Evolutionary conservation across 108 stramenopile genomes (phyloP), one percentile per base, ranked within the genome.

Genomic region (Poteriospumella lacustris): DNA sequence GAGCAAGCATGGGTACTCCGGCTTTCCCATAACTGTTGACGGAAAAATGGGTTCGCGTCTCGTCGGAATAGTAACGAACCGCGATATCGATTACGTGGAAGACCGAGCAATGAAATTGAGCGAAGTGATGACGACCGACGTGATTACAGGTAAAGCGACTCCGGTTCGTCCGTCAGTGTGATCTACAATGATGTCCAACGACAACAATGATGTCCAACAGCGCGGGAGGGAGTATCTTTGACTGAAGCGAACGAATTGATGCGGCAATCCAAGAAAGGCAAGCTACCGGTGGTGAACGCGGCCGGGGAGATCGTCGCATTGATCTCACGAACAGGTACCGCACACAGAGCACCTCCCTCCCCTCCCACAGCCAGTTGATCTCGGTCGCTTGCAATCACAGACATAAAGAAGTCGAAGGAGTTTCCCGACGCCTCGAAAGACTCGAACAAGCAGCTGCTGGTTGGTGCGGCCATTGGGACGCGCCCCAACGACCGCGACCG

Each of bases 401-500:
- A 99, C 85, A 85, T 99, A 59, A 94, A 96, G 81, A 99, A 99
- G 90, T 91, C 93, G 76, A 85, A 91, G 42, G 99, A 99, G 84
- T 97, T 95, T 78, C 96, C 99, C 41, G 85, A 86, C 68, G 95
- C 99, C 2, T 94, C 94, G 68, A 96, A 97, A 69, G 82, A 88
- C 2, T 85, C 83, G 5, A 95, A 91, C 85, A 98, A 98, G 86
- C 96, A 97, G 82, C 85, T 99, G 2, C 81, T 98, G 1, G 92
- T 92, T 58, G 97, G 99, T 33, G 99, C 97, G 9, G 90, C 97
- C 52, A 96, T 99, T 85, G 96, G 97, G 39, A 99, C 99, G 5
- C 90, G 99, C 28, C 97, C 95, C 42, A 91, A 93, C 58, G 99
- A 99, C 85, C 89, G 92, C 38, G 89, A 91, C 24, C 94, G 99